Evolutionary conservation across 441 rosid species (phyloP).

Genomic region (Lepidium campestre): DNA sequence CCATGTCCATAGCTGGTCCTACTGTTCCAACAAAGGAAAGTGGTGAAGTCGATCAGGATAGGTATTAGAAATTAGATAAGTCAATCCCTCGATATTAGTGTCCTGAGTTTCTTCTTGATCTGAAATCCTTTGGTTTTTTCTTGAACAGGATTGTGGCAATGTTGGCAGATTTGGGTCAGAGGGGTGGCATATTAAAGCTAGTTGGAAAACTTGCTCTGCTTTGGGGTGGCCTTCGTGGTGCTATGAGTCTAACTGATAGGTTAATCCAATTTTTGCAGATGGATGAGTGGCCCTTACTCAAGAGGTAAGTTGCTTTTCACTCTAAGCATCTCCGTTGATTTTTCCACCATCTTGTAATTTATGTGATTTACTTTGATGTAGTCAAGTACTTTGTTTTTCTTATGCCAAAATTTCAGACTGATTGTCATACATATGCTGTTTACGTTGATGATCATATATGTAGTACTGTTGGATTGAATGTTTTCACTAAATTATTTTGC

Average conservation of each 20-base stretch:
- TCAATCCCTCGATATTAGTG: background rate
- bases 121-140: constrained; percentile 8
- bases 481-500: background rate
- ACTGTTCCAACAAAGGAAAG: constrained; percentile 91
- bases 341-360: background rate
- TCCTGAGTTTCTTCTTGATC: constrained; percentile 1
- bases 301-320: constrained; percentile 48
- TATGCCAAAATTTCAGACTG: background rate
- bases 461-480: background rate
- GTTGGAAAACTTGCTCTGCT: constrained; percentile 94
- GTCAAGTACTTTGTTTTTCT: background rate
- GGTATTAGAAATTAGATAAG: constrained; percentile 38
- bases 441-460: background rate
- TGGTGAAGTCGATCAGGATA: constrained; percentile 97
- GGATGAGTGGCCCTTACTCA: constrained; percentile 75
- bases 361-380: background rate
- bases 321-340: constrained; percentile 5
- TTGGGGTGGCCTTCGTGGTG: constrained; percentile 99
- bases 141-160: constrained; percentile 75
- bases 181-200: constrained; percentile 84
- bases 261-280: constrained; percentile 72
- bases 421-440: background rate
- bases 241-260: constrained; percentile 84
- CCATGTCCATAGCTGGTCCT: constrained; percentile 93
- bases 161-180: constrained; percentile 89